Conservation (phyloP, 2,329 filamentous ascomycete genomes). For the Fulvia fulva region DNA sequence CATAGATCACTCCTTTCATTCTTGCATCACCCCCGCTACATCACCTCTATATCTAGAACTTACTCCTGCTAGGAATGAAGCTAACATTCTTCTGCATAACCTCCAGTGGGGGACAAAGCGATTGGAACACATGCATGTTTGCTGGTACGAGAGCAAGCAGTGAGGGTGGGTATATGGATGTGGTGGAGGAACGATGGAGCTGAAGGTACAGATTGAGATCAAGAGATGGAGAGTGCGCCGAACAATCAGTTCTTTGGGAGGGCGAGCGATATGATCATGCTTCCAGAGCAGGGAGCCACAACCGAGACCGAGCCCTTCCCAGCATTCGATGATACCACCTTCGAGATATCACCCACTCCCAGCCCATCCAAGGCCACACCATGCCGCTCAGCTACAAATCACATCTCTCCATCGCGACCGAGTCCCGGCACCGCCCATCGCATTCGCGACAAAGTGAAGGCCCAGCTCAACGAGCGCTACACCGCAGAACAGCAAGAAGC, state of each 20-base stretch:
- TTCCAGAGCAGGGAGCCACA: not conserved
- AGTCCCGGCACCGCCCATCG: not conserved
- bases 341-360: not conserved
- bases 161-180: not conserved
- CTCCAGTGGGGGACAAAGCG: constrained; percentile 37
- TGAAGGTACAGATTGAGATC: not conserved
- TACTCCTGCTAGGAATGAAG: too few species aligned
- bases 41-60: too few species aligned
- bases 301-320: not conserved
- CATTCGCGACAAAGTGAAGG: not conserved
- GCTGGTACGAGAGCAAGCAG: not conserved
- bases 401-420: not conserved
- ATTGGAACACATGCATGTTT: not conserved
- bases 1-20: too few species aligned
- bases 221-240: not conserved
- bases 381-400: not conserved
- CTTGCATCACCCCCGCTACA: too few species aligned
- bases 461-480: not conserved
- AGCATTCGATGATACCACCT: not conserved
- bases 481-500: not conserved
- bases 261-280: not conserved
- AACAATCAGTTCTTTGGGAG: not conserved
- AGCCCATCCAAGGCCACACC: not conserved
- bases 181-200: not conserved
- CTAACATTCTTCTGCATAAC: too few species aligned